Evolutionary conservation across 148 eudicot genomes (phyloP), one percentile per base, ranked within the genome.

Genomic region (Heliosperma pusillum): DNA sequence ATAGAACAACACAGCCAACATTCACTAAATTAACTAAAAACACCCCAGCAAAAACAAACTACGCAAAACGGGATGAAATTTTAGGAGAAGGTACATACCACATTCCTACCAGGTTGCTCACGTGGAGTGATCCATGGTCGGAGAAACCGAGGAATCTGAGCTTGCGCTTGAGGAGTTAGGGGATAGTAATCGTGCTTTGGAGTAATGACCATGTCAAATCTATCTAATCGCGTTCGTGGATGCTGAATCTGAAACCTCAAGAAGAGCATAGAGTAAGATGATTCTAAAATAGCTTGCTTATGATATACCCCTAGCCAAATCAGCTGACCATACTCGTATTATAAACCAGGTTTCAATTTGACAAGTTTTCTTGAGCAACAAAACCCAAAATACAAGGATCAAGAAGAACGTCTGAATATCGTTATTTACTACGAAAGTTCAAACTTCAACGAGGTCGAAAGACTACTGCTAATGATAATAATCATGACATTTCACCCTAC

Each of bases 171-270:
- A 80, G 98, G 89, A 70, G 96, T 89, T 83, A 95, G 81, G 74
- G 96, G 82, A 79, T 88, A 95, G 77, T 86, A 95, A 84, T 95
- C 98, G 83, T 95, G 98, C 66, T 64, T 86, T 64, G 98, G 97
- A n/a, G 96, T 85, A 71, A 95, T 86, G 69, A 95, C 97, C 92
- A 92, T 79, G 82, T 95, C 98, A 85, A 95, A 95, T 82, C 96
- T 86, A 77, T 92, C 87, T 76, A 95, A 78, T 45, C 82, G 96
- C 47, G 89, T 84, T 73, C 98, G 84, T 66, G 98, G 98, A 81
- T 95, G 98, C 82, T 92, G 97, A 84, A 95, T 88, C 98, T 95
- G 90, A 70, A 89, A 86, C 73, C 60, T 29, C 67, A 65, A 70
- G 74, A 79, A 66, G 68, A 82, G 36, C 68, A 76, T 42, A 66